Evolutionary conservation across 108 stramenopile genomes (phyloP), one percentile per base, ranked within the genome.

Genomic region (Nitzschia sp.): DNA sequence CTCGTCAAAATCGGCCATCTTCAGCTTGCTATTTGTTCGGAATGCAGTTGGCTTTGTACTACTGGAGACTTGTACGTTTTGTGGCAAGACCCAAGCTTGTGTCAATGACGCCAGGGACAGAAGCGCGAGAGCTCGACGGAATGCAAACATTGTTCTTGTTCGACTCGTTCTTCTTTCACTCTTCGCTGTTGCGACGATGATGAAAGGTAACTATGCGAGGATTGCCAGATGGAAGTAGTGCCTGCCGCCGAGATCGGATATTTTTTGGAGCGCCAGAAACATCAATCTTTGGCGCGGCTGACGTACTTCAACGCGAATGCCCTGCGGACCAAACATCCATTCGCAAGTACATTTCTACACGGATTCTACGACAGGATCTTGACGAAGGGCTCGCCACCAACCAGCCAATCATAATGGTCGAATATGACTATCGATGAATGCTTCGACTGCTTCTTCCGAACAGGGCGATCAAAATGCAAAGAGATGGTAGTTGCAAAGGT

Each of bases 1-100:
- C 74, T 88, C 87, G 70, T 88, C 87, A 48, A 84, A 81, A 51
- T 51, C 49, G 49, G 49, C 49, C 49, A 51, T 51, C 21, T 51
- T 51, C 21, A 51, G n/a, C 21, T 19, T 19, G 13, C 9, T 42
- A 9, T 42, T 42, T 6, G 38, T 42, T 42, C 38, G 38, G 38
- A 42, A 42, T 42, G 38, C 38, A 42, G 38, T 9, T 42, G 38
- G 9, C 6, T 9, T 13, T 42, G 38, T 42, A 42, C 38, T 42
- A n/a, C 4, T 19, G 18, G 49, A 51, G 11, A 19, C 13, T 17
- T 51, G 49, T 21, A 19, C n/a, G 8, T 51, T 51, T 17, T 17
- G 21, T 51, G 49, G 49, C 13, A 51, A 23, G 49, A 51, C 49
- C 49, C 49, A 51, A 51, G 49, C 49, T 51, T 51, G 49, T 51